Conservation (phyloP, 495 filamentous ascomycete genomes). For the Penicillium psychrofluorescens region DNA sequence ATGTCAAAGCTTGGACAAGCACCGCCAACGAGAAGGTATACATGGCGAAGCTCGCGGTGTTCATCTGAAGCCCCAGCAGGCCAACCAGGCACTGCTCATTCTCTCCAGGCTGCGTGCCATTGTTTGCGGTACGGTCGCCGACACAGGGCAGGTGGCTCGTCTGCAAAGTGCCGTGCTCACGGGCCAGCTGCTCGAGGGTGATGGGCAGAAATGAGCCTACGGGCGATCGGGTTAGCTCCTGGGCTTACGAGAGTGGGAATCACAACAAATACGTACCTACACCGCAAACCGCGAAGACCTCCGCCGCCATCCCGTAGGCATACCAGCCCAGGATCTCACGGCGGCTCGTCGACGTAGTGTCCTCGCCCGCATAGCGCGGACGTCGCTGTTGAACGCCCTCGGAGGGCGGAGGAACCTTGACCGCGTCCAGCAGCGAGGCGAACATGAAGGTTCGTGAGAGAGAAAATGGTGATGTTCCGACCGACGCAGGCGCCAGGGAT, state of each 20-base stretch:
- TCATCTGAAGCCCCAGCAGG: constrained; percentile 38
- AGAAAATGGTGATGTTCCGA: constrained; percentile 7
- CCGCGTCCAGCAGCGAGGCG: constrained; percentile 12
- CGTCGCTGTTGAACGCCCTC: constrained; percentile 23
- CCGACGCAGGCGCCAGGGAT: too few species aligned
- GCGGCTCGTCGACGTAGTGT: constrained; percentile 69
- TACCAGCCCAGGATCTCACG: constrained; percentile 87
- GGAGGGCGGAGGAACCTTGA: constrained; percentile 11
- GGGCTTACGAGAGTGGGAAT: not conserved
- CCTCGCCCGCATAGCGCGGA: constrained; percentile 65
- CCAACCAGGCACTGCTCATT: constrained; percentile 39
- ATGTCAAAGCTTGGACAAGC: constrained; percentile 44
- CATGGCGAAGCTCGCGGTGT: constrained; percentile 48
- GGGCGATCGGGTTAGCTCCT: constrained; percentile 4
- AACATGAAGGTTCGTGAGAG: constrained; percentile 8
- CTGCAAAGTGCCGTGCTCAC: constrained; percentile 70
- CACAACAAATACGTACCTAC: constrained; percentile 26
- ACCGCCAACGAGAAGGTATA: constrained; percentile 48
- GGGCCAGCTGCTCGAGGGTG: constrained; percentile 77
- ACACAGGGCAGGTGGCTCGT: constrained; percentile 40
- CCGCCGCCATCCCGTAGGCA: constrained; percentile 80
- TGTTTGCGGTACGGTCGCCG: constrained; percentile 12
- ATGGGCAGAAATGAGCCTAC: constrained; percentile 83
- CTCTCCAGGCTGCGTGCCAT: constrained; percentile 3
- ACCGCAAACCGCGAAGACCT: constrained; percentile 89